Base-by-base conservation (phyloP, 1,284 basidiomycete species). In the Athelia psychrophila region DNA sequence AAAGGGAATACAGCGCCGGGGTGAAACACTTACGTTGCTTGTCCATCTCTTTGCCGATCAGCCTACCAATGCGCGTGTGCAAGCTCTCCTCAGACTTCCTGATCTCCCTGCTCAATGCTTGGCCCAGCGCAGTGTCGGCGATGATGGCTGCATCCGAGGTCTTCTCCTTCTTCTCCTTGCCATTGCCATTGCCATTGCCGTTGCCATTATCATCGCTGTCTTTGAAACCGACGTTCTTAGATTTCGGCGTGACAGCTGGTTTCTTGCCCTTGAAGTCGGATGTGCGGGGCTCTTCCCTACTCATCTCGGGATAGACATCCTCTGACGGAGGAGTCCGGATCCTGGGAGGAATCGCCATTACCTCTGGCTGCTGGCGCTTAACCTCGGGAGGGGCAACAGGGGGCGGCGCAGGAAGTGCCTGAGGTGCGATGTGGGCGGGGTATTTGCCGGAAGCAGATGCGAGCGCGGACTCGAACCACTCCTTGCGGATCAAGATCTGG, bases 31-130 rank as follows among this genome's bases (percentile, higher is more conserved):
- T 59, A 91, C 91, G 83, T 68, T 93, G 90, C 69, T 88, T 91
- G 61, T 93, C 90, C 74, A 93, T 83, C 68, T 92, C 89, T 71
- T 91, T 91, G 35, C 81, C 79, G 58, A 93, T 83, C 50, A 91
- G 70, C 44, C 86, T 79, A 18, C 83, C 84, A 52, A 93, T 83
- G 46, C 84, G 83, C 42, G 67, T 83, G 58, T 89, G 84, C 50
- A 93, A 69, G 57, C 71, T 91, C 60, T 91, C 91, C 66, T 92
- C 91, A 36, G 86, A 83, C 74, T 86, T 87, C 64, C 78, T 83
- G 59, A 92, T 88, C 68, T 92, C 90, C 63, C 83, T 82, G 38
- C 79, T 75, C 48, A 91, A 70, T 15, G 77, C 71, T 51, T 78
- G 75, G 22, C 78, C 78, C 44, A 88, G 65, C 36, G 72, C 66